Percentiles rank a stretch among this genome's conserved stretches.
These are phyloP conservation scores for Chaetomium sp. DNA, from an alignment of 2,329 filamentous ascomycete genomes.

Conservation along the genomic window DNA sequence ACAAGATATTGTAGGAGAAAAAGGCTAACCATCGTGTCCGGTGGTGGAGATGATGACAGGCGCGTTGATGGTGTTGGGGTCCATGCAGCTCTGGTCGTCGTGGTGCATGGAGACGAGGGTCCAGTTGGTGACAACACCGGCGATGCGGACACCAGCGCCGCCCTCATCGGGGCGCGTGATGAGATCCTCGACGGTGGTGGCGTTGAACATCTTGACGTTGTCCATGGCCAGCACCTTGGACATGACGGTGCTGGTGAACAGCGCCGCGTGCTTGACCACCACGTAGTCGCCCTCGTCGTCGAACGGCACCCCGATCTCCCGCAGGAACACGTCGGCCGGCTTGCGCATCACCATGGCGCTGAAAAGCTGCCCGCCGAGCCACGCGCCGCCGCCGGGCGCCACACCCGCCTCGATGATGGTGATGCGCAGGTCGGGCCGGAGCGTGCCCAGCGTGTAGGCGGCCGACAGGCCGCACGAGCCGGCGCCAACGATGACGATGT, in stretches of 20 bases:
- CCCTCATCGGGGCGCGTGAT: conserved; percentile 69
- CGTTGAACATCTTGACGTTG: conserved; percentile 96
- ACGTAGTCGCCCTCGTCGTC: conserved; percentile 89
- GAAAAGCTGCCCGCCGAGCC: conserved; percentile 94
- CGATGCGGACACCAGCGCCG: conserved; percentile 65
- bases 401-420: conserved; percentile 88
- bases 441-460: conserved; percentile 80
- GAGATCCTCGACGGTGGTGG: conserved; percentile 87
- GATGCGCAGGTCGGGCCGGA: conserved; percentile 87
- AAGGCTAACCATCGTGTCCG: conserved; percentile 70
- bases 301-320: conserved; percentile 78
- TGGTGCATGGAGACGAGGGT: conserved; percentile 86
- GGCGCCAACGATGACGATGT: conserved; percentile 90
- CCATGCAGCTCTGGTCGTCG: conserved; percentile 93
- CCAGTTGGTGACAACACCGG: conserved; percentile 95
- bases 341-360: conserved; percentile 94
- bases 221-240: conserved; percentile 81
- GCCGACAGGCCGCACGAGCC: conserved; percentile 85
- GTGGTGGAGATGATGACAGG: conserved; percentile 87
- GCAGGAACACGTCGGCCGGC: conserved; percentile 82
- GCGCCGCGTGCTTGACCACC: conserved; percentile 89
- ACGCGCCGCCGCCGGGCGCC: conserved; percentile 83
- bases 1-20: background rate
- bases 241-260: conserved; percentile 87
- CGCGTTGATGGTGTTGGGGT: conserved; percentile 95